Evolutionary conservation across 345 rosid genomes (phyloP), one percentile per base, ranked within the genome.

Genomic region (Linum tenue): DNA sequence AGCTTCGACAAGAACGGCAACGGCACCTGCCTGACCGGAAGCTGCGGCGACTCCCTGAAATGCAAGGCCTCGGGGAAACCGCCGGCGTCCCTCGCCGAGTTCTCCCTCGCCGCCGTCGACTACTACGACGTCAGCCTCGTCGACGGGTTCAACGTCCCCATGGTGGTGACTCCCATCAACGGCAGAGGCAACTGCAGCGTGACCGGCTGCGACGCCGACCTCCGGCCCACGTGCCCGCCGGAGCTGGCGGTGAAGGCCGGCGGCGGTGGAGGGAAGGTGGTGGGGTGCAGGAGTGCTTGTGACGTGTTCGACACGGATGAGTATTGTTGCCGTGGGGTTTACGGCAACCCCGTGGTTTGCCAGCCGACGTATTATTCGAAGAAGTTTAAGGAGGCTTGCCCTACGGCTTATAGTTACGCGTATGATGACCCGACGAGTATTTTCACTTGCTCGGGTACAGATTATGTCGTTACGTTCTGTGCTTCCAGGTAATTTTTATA

Each of bases 271-370:
- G 53, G 53, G 53, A 57, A 57, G 60, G 60, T 57, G 60, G 35
- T 57, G 37, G 60, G 60, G 7, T 57, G 60, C 22, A 31, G 60
- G 60, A 57, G 60, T 37, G 60, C 60, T 3, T 57, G 60, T 10
- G 60, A 57, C 60, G 60, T 57, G 60, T 57, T 17, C 60, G 60
- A 37, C 9, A 57, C 60, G 11, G 60, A 57, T 8, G 60, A 57
- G 60, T 57, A 57, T 12, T 57, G 60, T 17, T 57, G 60, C 37
- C 36, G 38, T 17, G 60, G 60, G 60, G 60, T 57, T 1, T 57
- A 17, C 38, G 60, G 37, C 3, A 57, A 57, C 38, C 60, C 60
- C 14, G 60, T 57, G 60, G 60, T 57, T 7, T 57, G 60, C 37
- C 38, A 57, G 37, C 60, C 60, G 36, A 57, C 60, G 37, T 57